Evolutionary conservation across 129 eudicot genomes (phyloP), one percentile per base, ranked within the genome.

Genomic region (Escallonia rubra): DNA sequence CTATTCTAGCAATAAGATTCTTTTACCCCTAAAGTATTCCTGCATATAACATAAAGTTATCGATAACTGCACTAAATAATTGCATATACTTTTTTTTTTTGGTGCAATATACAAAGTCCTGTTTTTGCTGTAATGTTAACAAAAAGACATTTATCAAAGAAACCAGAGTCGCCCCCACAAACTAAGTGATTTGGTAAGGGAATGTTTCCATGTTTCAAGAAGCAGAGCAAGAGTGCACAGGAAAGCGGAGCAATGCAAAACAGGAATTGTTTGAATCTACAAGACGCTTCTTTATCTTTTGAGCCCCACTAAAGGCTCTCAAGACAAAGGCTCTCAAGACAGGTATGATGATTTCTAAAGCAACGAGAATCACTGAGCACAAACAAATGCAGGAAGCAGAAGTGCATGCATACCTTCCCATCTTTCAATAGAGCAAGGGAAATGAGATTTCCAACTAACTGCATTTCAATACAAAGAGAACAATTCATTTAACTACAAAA

Each of bases 391-490:
- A 4, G 8, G 41, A 15, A 44, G 34, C n/a, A 51, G 57, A 57
- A 51, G 65, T 10, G 23, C 41, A 66, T 52, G 52, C 90, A 52
- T 86, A 93, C 99, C 85, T 61, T 16, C 66, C 85, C 96, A 57
- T 84, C 94, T 70, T 75, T 84, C 83, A 93, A 74, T 61, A 89
- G 72, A 61, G 77, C 85, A 79, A 89, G 94, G 72, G 96, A 82
- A 59, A 93, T 54, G 50, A 93, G 96, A 74, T 93, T 93, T 40
- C 99, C 99, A 70, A 89, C 76, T 66, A 93, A 79, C 98, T 93
- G 98, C 67, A 86, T 41, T 68, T 63, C 44, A 8, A 70, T 5
- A 46, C 61, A 57, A 44, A 60, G 47, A 51, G 12, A 42, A 10
- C 58, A 52, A 58, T 56, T 43, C 46, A 63, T 68, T 11, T 6